Percentiles rank a stretch among this genome's conserved stretches.
Conservation (phyloP, 768 basidiomycete species). For the Boletus tylopilopsis region DNA sequence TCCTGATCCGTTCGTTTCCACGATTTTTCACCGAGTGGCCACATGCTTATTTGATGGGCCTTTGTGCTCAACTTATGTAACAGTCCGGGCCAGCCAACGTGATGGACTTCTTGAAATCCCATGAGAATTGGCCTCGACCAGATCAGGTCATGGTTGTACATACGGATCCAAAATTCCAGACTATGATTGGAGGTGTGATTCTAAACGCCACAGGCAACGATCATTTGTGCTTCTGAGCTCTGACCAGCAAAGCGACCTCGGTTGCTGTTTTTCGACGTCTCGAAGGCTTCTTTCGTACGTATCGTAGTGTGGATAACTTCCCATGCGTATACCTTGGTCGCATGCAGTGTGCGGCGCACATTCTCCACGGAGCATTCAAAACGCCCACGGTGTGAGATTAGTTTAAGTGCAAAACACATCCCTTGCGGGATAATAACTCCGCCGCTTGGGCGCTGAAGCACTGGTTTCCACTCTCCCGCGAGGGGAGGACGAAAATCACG, state of each 20-base stretch:
- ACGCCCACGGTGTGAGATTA: neutral
- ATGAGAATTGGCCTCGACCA: conserved; percentile 20
- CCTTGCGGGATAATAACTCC: neutral
- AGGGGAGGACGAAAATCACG: neutral
- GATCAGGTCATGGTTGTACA: conserved; percentile 5
- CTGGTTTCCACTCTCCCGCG: conserved; percentile 4
- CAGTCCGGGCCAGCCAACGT: neutral
- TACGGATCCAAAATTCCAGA: conserved; percentile 7
- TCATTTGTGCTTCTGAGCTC: conserved; percentile 1
- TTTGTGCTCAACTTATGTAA: conserved; percentile 6
- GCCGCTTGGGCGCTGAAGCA: neutral
- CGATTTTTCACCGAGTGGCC: conserved; percentile 6
- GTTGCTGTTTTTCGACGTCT: conserved; percentile 5
- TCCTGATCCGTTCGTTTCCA: conserved; percentile 6
- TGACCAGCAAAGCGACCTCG: conserved; percentile 4
- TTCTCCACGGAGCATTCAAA: neutral
- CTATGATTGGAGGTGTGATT: conserved; percentile 1
- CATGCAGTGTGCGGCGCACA: neutral
- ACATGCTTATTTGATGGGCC: conserved; percentile 12
- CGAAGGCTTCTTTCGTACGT: no score
- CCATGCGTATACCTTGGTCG: neutral
- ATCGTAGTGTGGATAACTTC: neutral
- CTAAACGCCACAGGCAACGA: conserved; percentile 17
- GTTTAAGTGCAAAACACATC: neutral
- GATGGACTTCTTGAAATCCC: conserved; percentile 1